These are phyloP conservation scores for Peltaster fructicola DNA, from an alignment of 2,329 filamentous ascomycete genomes.

Conservation along the genomic window DNA sequence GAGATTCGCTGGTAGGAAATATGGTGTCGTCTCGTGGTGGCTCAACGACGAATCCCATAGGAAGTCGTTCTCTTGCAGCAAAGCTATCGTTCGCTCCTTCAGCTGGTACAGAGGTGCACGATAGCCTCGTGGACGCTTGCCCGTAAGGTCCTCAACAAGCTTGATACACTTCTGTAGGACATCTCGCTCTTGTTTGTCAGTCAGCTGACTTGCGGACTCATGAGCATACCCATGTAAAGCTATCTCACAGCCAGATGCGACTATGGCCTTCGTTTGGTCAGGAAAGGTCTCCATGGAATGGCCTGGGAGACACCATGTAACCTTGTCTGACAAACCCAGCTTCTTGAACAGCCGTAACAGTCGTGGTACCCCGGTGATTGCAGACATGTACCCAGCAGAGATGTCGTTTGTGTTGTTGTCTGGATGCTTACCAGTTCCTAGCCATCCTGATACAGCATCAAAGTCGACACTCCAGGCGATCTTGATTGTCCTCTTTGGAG, in stretches of 20 bases:
- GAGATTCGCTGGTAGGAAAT: conserved; percentile 26
- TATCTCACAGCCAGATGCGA: conserved; percentile 36
- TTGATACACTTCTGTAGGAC: conserved; percentile 32
- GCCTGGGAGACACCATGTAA: conserved; percentile 44
- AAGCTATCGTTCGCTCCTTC: conserved; percentile 28
- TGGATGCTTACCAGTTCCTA: conserved; percentile 37
- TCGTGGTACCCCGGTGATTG: conserved; percentile 37
- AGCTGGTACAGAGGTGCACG: conserved; percentile 35
- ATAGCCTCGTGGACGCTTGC: conserved; percentile 31
- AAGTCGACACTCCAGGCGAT: conserved; percentile 32
- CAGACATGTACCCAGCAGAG: conserved; percentile 37
- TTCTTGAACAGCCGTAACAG: conserved; percentile 37
- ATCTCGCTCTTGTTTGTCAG: conserved; percentile 30
- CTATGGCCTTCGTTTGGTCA: conserved; percentile 29
- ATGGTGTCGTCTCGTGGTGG: conserved; percentile 33
- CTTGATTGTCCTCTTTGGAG: conserved; percentile 19
- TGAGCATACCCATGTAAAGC: conserved; percentile 34
- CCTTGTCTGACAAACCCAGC: conserved; percentile 31
- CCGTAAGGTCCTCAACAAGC: conserved; percentile 25
- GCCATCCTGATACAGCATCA: conserved; percentile 42
- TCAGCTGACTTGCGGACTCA: conserved; percentile 29
- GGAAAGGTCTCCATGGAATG: conserved; percentile 43
- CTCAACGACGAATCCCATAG: conserved; percentile 35
- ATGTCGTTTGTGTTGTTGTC: conserved; percentile 40
- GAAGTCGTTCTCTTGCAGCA: conserved; percentile 32